phyloP scores from a whole-genome alignment of 139 green algal species.

The Micractinium sp. region DNA sequence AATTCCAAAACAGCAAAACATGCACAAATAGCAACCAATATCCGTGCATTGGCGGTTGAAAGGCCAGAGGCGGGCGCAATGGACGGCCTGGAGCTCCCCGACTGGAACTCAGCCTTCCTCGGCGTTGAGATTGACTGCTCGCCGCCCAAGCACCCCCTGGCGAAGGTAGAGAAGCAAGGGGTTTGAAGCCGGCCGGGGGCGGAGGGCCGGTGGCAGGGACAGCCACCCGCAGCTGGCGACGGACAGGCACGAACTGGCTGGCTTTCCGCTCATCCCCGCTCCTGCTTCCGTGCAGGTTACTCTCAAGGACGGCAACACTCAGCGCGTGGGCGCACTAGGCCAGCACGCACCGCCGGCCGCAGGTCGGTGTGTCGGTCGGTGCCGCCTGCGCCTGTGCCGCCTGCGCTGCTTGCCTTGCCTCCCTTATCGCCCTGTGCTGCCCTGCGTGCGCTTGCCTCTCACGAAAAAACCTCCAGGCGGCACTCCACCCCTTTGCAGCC shows the following conservation, averaged over 20 bases:
- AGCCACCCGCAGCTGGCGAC: not conserved
- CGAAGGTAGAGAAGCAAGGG: not conserved
- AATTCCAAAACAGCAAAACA: no score
- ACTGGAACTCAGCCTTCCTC: conserved; percentile 45
- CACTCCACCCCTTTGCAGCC: not conserved
- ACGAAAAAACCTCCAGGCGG: not conserved
- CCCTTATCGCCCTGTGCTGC: not conserved
- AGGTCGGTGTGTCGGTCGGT: not conserved
- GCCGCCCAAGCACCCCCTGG: not conserved
- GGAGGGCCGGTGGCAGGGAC: not conserved
- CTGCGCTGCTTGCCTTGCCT: not conserved
- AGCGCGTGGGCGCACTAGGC: conserved; percentile 4
- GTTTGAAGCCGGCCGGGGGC: not conserved
- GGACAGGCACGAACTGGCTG: no score
- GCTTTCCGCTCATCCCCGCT: not conserved
- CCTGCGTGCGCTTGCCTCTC: no score
- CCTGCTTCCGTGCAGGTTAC: not conserved
- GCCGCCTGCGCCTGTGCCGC: no score
- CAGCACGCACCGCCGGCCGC: not conserved
- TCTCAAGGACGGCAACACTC: conserved; percentile 23
- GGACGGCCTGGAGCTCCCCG: conserved; percentile 30
- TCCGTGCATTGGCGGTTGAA: no score
- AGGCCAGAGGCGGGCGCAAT: not conserved
- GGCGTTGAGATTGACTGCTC: conserved; percentile 24
- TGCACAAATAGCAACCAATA: no score